Base-by-base conservation (phyloP, 306 rosid genomes). In the Elaeagnus macrophylla region DNA sequence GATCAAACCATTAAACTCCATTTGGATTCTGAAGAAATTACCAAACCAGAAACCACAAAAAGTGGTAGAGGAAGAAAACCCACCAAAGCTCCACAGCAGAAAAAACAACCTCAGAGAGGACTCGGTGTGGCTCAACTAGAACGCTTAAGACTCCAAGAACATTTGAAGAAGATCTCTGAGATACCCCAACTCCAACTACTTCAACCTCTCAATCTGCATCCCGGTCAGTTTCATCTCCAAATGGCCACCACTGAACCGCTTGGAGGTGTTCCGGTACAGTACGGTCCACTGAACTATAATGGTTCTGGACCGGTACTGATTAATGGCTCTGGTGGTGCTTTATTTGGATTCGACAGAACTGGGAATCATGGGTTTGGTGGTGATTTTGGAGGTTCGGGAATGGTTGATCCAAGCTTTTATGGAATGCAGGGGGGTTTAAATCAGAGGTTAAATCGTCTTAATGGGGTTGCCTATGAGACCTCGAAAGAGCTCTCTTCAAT, bases 401-500 rank as follows among this genome's bases (percentile, higher is more conserved):
- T n/a, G n/a, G 4, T 25, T 25, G 32, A 25, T 25, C 32, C 32
- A 25, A 25, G 32, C 2, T 25, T 25, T 25, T 25, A 25, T 25
- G 32, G 32, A 5, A 25, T 25, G 2, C 32, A 25, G 4, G 32
- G 32, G 32, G 32, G 32, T 25, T 25, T 5, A 2, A 5, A 25
- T 25, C 32, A 25, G 32, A 5, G 32, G 32, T 5, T 2, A 25
- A 25, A 2, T 25, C 32, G 32, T 25, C 32, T 25, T 2, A 25
- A 25, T 25, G 32, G 32, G 32, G 32, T 5, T 25, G 32, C 32
- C 32, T 25, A 56, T 41, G 91, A 82, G 81, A 67, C 65, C 75
- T 79, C 93, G 38, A 75, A 51, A 72, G 95, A 85, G 79, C 94
- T 85, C 95, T 75, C 95, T 89, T 85, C 97, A 73, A 75, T 71